These are phyloP conservation scores for Arachnomyces sp. DNA, from an alignment of 2,329 filamentous ascomycete species.

Conservation along the genomic window DNA sequence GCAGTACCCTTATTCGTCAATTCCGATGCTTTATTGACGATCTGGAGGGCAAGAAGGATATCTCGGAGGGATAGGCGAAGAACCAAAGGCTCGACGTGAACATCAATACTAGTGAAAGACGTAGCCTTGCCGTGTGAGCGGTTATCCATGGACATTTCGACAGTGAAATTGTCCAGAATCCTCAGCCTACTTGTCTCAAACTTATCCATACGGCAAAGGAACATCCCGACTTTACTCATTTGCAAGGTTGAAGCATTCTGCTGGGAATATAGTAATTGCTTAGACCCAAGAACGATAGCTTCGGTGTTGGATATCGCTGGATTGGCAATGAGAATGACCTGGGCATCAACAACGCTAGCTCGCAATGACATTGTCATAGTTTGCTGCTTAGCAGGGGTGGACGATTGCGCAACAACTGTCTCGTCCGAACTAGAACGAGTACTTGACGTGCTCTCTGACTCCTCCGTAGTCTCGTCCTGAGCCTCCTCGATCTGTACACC, in stretches of 20 bases:
- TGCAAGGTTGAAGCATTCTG: conserved; percentile 93
- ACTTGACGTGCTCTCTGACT: conserved; percentile 38
- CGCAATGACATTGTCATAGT: conserved; percentile 76
- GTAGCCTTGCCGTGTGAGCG: conserved; percentile 51
- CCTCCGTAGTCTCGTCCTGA: conserved; percentile 22
- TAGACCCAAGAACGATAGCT: conserved; percentile 88
- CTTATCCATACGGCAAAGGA: conserved; percentile 94
- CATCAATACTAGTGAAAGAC: conserved; percentile 65
- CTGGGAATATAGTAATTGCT: conserved; percentile 84
- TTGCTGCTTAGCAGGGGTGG: conserved; percentile 27
- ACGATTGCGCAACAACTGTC: background rate
- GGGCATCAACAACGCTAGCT: conserved; percentile 89
- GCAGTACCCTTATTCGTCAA: conserved; percentile 51
- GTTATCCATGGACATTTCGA: conserved; percentile 80
- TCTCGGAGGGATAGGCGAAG: conserved; percentile 84
- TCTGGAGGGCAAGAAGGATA: conserved; percentile 88
- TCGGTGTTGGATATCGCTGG: conserved; percentile 83
- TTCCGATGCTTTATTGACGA: conserved; percentile 82
- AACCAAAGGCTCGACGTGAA: conserved; percentile 85
- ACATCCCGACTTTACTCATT: conserved; percentile 93
- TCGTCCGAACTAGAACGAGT: conserved; percentile 42
- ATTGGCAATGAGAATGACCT: conserved; percentile 93
- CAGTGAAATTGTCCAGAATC: conserved; percentile 92
- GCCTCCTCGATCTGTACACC: conserved; percentile 24
- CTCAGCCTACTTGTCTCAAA: conserved; percentile 85